Evolutionary conservation across 169 alveolate genomes (phyloP), one percentile per base, ranked within the genome.

Genomic region (Plasmodium adleri): DNA sequence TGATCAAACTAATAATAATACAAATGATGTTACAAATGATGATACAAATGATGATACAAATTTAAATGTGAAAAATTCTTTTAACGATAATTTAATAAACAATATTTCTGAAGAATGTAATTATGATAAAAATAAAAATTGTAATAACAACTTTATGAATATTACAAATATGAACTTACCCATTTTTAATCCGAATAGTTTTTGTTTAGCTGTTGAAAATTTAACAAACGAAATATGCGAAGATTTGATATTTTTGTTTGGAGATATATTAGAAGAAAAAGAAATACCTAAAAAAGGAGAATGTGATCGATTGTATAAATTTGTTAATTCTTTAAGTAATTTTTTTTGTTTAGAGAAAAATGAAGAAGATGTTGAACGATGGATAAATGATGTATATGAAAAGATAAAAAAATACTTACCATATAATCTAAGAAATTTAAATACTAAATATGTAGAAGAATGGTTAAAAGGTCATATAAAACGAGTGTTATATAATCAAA

Each of bases 151-250:
- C 39, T 80, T 80, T 80, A 56, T 80, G 72, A 80, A 60, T 43
- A 67, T 80, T 15, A 80, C 83, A 17, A 80, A 80, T 67, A 80
- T 80, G 90, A 80, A 80, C 49, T 63, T 80, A 32, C 90, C 90
- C 28, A 49, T 80, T 26, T 80, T 80, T 22, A 80, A 80, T 64
- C 90, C 90, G 17, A 17, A 76, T 28, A 80, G 90, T 49, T 80
- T 80, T 56, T 80, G 90, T 24, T 63, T 80, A 66, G 90, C 90
- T 49, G 52, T 67, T 10, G 90, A 80, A 67, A 50, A 64, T 17
- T 80, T 80, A 54, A 80, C 90, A 13, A 80, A 80, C 45, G 62
- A 68, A 39, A 80, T 80, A 24, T 80, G 90, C 66, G 90, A 80
- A 3, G 90, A 80, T 66, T 80, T 80, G 45, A 80, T 80, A 67